Evolutionary conservation across 495 filamentous ascomycete genomes (phyloP), one percentile per base, ranked within the genome.

Genomic region (Ramalina intermedia): DNA sequence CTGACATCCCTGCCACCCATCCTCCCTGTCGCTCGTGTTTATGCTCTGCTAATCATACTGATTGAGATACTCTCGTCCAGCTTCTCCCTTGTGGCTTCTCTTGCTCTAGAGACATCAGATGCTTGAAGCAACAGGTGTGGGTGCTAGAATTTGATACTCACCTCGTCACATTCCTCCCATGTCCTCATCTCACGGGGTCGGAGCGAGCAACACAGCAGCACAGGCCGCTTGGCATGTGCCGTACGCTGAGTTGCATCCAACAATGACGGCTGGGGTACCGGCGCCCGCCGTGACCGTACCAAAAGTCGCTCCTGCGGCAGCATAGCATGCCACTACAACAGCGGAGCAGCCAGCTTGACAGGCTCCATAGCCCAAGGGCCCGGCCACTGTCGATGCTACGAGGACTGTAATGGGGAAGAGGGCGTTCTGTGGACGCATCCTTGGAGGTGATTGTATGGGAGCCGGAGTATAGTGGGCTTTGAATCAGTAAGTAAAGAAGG

Each of bases 261-360:
- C 0, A 33, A 33, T 33, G 1, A 74, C 51, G 0, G 63, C 55
- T 1, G 71, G 63, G 0, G 73, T 67, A 7, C 67, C 66, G 2
- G 56, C 53, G 1, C 59, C 43, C 1, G 61, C 71, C 0, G 58
- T 14, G 9, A 65, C 71, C 8, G 67, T 67, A 3, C 69, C 70
- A 63, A 61, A 77, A 2, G 65, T 68, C 27, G 54, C 57, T 0
- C 74, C 73, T 3, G 66, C 74, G n/a, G 69, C 72, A 1, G 47
- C 12, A 49, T 78, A 78, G 49, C 75, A 78, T 0, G 73, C 71
- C 60, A 67, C 67, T 0, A 71, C 72, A 0, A 78, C 55, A 0
- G 45, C 46, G 0, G 72, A 55, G 42, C 75, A 78, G 3, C 73
- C 73, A 0, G 64, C 62, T 52, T 78, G 71, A 40, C 73, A 77